These are phyloP conservation scores for Eucalyptus viminalis DNA, from an alignment of 345 rosid species.

Conservation along the genomic window DNA sequence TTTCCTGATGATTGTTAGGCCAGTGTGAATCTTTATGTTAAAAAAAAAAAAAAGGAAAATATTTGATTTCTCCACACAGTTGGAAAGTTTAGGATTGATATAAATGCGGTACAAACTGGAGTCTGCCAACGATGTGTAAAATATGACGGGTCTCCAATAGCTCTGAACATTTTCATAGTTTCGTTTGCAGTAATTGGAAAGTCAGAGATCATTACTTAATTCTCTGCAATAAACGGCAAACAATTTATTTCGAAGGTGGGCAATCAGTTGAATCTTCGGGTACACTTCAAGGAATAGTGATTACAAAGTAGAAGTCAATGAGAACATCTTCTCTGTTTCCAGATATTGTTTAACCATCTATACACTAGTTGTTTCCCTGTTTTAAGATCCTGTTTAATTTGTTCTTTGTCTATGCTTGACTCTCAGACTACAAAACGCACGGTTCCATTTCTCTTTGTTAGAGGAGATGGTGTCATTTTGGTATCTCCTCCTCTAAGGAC, in stretches of 20 bases:
- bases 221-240: not conserved
- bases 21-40: not conserved
- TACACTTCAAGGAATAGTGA: not conserved
- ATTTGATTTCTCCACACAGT: not conserved
- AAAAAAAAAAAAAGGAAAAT: not conserved
- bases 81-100: not conserved
- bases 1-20: not conserved
- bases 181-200: not conserved
- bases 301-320: not conserved
- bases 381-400: not conserved
- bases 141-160: not conserved
- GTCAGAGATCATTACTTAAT: not conserved
- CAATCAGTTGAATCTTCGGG: not conserved
- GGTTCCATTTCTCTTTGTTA: constrained; percentile 81
- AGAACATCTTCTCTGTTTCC: not conserved
- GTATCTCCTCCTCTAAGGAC: constrained; percentile 97
- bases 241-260: not conserved
- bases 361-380: not conserved
- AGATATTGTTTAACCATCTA: not conserved
- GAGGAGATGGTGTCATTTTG: constrained; percentile 98
- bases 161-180: not conserved
- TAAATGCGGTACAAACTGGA: not conserved
- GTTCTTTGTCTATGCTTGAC: not conserved
- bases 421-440: constrained; percentile 82
- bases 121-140: not conserved